phyloP scores from a whole-genome alignment of 2,329 filamentous ascomycete genomes.

The Alternaria conjuncta region DNA sequence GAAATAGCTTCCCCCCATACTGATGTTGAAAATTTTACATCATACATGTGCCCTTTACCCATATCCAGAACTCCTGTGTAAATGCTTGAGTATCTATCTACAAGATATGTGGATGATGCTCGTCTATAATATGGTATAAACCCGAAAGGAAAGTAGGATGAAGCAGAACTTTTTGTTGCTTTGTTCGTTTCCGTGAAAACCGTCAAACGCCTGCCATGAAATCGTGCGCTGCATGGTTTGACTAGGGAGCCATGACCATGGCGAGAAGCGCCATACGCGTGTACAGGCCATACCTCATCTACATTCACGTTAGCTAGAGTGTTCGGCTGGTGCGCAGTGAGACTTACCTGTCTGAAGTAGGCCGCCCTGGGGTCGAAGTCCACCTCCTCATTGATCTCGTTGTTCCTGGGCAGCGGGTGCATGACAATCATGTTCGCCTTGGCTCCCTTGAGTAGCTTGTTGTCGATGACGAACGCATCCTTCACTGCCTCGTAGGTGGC shows the following conservation, averaged over 20 bases:
- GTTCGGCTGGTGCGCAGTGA: neutral
- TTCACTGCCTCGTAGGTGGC: conserved; percentile 86
- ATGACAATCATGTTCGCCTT: conserved; percentile 94
- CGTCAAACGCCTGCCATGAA: conserved; percentile 15
- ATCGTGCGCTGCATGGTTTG: conserved; percentile 15
- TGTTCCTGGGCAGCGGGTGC: conserved; percentile 93
- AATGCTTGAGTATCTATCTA: conserved; percentile 17
- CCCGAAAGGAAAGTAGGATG: neutral
- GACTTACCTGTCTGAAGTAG: conserved; percentile 96
- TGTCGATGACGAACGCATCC: conserved; percentile 88
- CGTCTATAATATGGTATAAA: conserved; percentile 14
- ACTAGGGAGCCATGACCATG: conserved; percentile 75
- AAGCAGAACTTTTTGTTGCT: conserved; percentile 7
- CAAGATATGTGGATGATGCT: neutral
- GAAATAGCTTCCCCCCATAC: conserved; percentile 44
- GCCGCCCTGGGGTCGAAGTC: conserved; percentile 96
- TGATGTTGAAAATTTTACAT: conserved; percentile 24
- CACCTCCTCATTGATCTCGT: conserved; percentile 92
- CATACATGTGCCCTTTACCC: conserved; percentile 19
- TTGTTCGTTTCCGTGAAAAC: conserved; percentile 19
- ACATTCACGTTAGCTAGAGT: conserved; percentile 51
- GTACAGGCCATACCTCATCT: conserved; percentile 99
- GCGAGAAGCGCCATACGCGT: conserved; percentile 97
- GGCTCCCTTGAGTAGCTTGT: conserved; percentile 85
- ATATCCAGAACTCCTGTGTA: conserved; percentile 6